phyloP scores from a whole-genome alignment of 108 stramenopile species.

The Ochromonas danica region DNA sequence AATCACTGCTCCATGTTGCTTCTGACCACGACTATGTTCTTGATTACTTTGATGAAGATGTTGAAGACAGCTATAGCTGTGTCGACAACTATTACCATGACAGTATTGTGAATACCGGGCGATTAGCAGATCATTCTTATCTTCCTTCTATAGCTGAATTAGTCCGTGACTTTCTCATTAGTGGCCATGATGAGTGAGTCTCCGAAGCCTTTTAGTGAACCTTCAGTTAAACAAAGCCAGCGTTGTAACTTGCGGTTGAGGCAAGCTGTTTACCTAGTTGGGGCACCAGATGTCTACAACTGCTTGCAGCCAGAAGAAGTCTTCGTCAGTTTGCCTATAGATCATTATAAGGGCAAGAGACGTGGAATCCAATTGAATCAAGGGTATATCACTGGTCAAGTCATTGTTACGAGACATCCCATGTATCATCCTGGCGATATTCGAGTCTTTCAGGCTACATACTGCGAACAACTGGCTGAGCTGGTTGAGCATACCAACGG shows the following conservation, averaged over 20 bases:
- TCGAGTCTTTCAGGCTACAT: not conserved
- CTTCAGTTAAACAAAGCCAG: not conserved
- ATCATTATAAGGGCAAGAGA: too few species aligned
- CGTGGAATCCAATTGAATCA: too few species aligned
- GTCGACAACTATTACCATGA: too few species aligned
- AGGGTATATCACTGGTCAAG: too few species aligned
- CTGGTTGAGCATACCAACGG: not conserved
- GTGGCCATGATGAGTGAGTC: too few species aligned
- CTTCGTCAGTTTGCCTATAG: constrained; percentile 10
- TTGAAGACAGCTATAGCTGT: not conserved
- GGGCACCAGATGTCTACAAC: not conserved
- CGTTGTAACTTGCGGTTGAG: not conserved
- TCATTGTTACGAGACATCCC: constrained; percentile 18
- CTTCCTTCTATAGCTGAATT: too few species aligned
- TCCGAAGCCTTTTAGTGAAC: not conserved
- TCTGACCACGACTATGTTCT: not conserved
- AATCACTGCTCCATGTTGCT: not conserved
- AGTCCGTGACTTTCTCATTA: too few species aligned
- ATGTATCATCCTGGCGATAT: constrained; percentile 12
- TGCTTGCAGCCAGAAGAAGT: constrained; percentile 21
- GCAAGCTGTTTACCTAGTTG: not conserved
- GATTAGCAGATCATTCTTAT: too few species aligned
- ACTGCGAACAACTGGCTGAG: not conserved
- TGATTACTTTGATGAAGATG: not conserved
- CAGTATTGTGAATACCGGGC: too few species aligned